These are phyloP conservation scores for Ogataea ganodermae DNA, from an alignment of 805 yeast genomes.

Conservation along the genomic window DNA sequence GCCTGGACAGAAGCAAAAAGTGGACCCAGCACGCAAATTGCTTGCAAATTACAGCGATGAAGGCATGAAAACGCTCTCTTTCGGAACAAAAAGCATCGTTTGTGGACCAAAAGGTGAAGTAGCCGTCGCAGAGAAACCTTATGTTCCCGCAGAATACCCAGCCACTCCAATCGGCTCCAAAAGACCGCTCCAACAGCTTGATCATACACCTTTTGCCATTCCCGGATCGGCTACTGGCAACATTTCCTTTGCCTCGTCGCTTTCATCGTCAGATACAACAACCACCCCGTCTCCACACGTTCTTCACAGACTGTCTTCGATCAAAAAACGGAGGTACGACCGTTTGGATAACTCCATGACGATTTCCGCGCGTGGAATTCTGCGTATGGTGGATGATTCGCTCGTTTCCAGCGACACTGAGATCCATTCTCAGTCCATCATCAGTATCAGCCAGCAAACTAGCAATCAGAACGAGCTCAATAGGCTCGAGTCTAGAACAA, in stretches of 20 bases:
- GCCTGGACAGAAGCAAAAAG: background rate
- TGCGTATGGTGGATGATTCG: constrained; percentile 42
- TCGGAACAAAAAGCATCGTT: constrained; percentile 12
- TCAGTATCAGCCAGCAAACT: constrained; percentile 7
- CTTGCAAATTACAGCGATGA: constrained; percentile 10
- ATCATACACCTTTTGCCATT: constrained; percentile 14
- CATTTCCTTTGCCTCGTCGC: background rate
- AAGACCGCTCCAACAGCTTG: constrained; percentile 17
- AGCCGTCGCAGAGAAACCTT: background rate
- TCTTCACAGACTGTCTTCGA: constrained; percentile 15
- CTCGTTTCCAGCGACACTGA: constrained; percentile 40
- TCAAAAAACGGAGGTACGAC: constrained; percentile 30
- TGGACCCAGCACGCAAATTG: constrained; percentile 17
- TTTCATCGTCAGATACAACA: constrained; percentile 9
- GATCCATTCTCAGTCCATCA: constrained; percentile 26
- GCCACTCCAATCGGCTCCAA: constrained; percentile 22
- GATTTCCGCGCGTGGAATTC: constrained; percentile 38
- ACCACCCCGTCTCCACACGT: constrained; percentile 20
- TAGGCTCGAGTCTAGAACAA: constrained; percentile 3
- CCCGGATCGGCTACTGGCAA: background rate
- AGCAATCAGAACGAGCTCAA: constrained; percentile 9
- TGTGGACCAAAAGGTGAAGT: constrained; percentile 11
- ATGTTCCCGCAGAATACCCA: background rate
- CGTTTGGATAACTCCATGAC: constrained; percentile 39
- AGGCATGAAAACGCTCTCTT: constrained; percentile 8